These are phyloP conservation scores for Rhytidiadelphus loreus DNA, from an alignment of 225 moss, liverwort and hornwort species.

Conservation along the genomic window DNA sequence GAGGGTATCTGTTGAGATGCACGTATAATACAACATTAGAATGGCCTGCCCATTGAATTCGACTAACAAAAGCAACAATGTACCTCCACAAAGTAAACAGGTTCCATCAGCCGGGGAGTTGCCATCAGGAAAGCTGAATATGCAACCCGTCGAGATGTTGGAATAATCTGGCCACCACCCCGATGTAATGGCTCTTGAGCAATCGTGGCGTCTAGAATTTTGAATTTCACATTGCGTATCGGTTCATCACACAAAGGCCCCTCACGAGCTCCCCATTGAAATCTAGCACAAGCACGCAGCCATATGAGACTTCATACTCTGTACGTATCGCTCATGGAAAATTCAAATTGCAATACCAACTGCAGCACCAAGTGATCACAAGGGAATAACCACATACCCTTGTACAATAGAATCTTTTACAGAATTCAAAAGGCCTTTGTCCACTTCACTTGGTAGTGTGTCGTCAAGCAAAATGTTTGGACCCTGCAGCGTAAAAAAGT, in stretches of 20 bases:
- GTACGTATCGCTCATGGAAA: neutral
- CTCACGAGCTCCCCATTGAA: conserved; percentile 99
- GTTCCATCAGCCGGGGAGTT: conserved; percentile 95
- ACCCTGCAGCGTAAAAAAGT: conserved; percentile 35
- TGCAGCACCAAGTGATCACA: neutral
- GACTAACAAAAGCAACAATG: neutral
- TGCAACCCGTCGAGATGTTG: conserved; percentile 96
- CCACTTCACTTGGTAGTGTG: conserved; percentile 96
- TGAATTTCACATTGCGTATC: conserved; percentile 95
- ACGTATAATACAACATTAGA: neutral
- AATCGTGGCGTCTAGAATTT: conserved; percentile 88
- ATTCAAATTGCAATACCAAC: neutral
- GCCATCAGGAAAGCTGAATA: conserved; percentile 99
- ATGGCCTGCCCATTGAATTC: neutral
- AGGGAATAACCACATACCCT: conserved; percentile 41
- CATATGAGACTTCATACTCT: neutral
- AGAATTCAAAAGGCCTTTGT: conserved; percentile 79
- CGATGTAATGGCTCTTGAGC: conserved; percentile 95
- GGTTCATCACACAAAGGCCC: conserved; percentile 98
- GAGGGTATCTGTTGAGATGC: neutral
- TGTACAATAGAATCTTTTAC: conserved; percentile 98
- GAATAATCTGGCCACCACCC: conserved; percentile 97
- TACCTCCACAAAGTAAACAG: conserved; percentile 97
- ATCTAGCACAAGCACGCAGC: conserved; percentile 27
- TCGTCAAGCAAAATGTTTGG: conserved; percentile 93